Percentiles rank a stretch among this genome's conserved stretches.
Conservation (phyloP, 2,329 filamentous ascomycete genomes). For the Xylariomycetidae sp. region DNA sequence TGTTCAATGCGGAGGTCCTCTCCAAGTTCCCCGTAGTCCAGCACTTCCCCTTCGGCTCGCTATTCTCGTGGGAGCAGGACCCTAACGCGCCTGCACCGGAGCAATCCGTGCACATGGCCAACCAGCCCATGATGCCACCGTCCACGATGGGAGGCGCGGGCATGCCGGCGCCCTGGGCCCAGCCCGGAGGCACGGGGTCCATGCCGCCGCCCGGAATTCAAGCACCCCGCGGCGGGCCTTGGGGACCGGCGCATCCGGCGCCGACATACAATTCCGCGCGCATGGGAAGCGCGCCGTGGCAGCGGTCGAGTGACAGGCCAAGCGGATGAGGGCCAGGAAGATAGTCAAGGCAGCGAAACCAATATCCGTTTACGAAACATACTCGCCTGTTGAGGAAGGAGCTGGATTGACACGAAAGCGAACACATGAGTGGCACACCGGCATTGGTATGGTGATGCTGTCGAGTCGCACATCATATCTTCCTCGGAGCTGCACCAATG, state of each 20-base stretch:
- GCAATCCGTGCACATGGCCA: slow-evolving; percentile 51
- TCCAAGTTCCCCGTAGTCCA: slow-evolving; percentile 98
- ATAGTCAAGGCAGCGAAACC: too few species aligned
- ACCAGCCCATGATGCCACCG: slow-evolving; percentile 39
- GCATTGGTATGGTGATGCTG: too few species aligned
- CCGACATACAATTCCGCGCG: too few species aligned
- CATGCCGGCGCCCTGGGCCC: slow-evolving; percentile 40
- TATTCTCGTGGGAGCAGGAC: slow-evolving; percentile 72
- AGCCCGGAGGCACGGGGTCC: slow-evolving; percentile 31
- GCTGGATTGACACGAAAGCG: too few species aligned
- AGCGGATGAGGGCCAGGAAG: slow-evolving; percentile 15
- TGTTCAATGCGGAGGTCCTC: slow-evolving; percentile 96
- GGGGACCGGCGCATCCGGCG: slow-evolving; percentile 15
- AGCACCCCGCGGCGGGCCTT: slow-evolving; percentile 28
- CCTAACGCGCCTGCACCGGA: slow-evolving; percentile 47
- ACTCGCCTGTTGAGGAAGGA: too few species aligned
- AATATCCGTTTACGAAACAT: too few species aligned
- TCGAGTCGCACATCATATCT: too few species aligned
- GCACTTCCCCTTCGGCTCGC: slow-evolving; percentile 77
- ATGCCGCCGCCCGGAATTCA: slow-evolving; percentile 28
- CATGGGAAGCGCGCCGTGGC: slow-evolving; percentile 20
- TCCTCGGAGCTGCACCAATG: too few species aligned
- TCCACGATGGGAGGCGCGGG: slow-evolving; percentile 21
- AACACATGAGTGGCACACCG: too few species aligned
- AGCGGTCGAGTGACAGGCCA: slow-evolving; percentile 21